phyloP scores from a whole-genome alignment of 2,329 filamentous ascomycete genomes.

The Juglanconis juglandina region DNA sequence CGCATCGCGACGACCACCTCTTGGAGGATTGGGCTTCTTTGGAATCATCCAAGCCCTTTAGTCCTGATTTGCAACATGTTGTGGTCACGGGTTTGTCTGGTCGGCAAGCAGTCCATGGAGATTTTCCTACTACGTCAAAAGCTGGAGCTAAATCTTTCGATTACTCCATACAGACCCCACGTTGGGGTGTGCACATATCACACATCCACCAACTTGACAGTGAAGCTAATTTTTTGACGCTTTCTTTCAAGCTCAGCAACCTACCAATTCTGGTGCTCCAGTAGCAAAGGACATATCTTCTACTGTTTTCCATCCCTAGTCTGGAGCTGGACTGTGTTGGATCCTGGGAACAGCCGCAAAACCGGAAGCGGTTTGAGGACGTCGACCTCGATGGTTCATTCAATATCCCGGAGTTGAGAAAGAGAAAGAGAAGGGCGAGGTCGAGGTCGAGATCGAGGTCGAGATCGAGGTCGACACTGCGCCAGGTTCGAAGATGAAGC shows the following conservation, averaged over 20 bases:
- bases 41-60: background rate
- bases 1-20: conserved; percentile 36
- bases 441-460: background rate
- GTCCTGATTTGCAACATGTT: background rate
- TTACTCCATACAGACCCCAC: background rate
- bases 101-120: background rate
- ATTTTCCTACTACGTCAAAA: background rate
- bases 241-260: too few relatives aligned
- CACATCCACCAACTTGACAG: background rate
- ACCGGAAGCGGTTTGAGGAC: too few relatives aligned
- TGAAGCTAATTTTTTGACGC: too few relatives aligned
- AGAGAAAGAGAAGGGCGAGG: background rate
- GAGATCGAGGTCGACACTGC: background rate
- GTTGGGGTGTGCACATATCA: background rate
- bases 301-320: too few relatives aligned
- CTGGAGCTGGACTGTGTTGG: too few relatives aligned
- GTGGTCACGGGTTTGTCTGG: background rate
- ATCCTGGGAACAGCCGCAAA: too few relatives aligned
- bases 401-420: too few relatives aligned
- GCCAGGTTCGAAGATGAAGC: conserved; percentile 33
- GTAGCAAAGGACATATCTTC: too few relatives aligned
- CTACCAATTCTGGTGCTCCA: too few relatives aligned
- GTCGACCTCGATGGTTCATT: too few relatives aligned
- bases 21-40: background rate
- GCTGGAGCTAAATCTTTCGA: conserved; percentile 43